Evolutionary conservation across 495 filamentous ascomycete species (phyloP).

Genomic region (Trichoderma gamsii): DNA sequence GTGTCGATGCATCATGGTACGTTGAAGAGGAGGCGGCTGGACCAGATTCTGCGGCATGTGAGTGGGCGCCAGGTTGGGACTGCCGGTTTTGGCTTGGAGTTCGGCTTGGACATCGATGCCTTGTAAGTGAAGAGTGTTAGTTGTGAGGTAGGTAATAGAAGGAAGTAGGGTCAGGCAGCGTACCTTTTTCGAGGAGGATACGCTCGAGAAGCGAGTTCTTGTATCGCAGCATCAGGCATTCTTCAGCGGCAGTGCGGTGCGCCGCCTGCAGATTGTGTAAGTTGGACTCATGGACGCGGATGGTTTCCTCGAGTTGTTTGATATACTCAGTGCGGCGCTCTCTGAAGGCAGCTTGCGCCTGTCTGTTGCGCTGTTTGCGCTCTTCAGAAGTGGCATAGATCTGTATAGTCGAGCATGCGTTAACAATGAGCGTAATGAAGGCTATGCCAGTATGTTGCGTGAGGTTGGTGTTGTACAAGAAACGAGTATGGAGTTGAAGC

Average conservation of each 20-base stretch:
- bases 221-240: slow-evolving; percentile 96
- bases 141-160: neutral
- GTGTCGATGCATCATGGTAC: slow-evolving; percentile 66
- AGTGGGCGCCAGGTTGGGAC: slow-evolving; percentile 59
- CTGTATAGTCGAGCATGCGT: slow-evolving; percentile 36
- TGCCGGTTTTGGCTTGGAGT: slow-evolving; percentile 78
- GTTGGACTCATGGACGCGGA: slow-evolving; percentile 93
- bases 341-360: slow-evolving; percentile 94
- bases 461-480: slow-evolving; percentile 23
- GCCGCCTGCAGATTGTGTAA: slow-evolving; percentile 87
- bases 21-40: slow-evolving; percentile 63
- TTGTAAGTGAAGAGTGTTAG: slow-evolving; percentile 28
- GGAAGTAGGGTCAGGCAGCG: neutral
- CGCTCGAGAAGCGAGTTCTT: slow-evolving; percentile 96
- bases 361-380: slow-evolving; percentile 93
- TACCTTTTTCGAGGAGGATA: slow-evolving; percentile 93
- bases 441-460: slow-evolving; percentile 28
- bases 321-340: slow-evolving; percentile 98
- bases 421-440: slow-evolving; percentile 22
- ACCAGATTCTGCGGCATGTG: slow-evolving; percentile 56
- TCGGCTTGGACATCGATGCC: slow-evolving; percentile 98
- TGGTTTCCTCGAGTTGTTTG: slow-evolving; percentile 95
- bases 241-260: slow-evolving; percentile 90
- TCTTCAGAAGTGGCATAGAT: slow-evolving; percentile 99
- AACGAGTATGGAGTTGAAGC: slow-evolving; percentile 24